Base-by-base conservation (phyloP, 192 early-diverging fungal species). In the Podila clonocystis region DNA sequence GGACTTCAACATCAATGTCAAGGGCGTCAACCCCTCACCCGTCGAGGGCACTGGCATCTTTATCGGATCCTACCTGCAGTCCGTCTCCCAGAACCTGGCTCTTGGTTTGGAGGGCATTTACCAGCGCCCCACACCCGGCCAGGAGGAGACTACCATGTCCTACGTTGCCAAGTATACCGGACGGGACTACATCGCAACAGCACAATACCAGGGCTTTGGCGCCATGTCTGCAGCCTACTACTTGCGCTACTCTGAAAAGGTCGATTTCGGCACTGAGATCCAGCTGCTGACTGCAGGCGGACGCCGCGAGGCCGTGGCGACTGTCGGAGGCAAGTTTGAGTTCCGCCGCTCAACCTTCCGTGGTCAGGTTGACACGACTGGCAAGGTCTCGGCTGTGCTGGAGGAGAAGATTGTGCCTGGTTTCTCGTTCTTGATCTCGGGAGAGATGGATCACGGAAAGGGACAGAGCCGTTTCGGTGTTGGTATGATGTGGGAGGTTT, bases 281-380 rank as follows among this genome's bases (percentile, higher is more conserved):
- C 95, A 98, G 83, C 72, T 95, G 70, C 77, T 97, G 65, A 86
- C 76, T 12, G 83, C 84, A 26, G 89, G 83, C 58, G 93, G 91
- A 4, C 87, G 94, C 58, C 89, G 96, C 64, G 97, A 98, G 63
- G 98, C 95, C 50, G 89, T 97, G 66, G 95, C 94, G 66, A 93
- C 94, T 19, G 93, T 97, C n/a, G 97, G 96, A 52, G 97, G 95
- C 82, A 99, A 99, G 89, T 95, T 97, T 66, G 97, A 98, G 73
- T 98, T 98, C 74, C 89, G 96, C 55, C 89, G 89, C 45, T 91
- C 97, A 33, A 97, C 94, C 41, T 92, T 99, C 80, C 88, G 97
- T 65, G 96, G 95, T n/a, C 92, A 92, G 82, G 64, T 98, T 49
- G 96, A 97, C 85, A 96, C 94, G 24, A 88, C 91, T 34, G 98